Evolutionary conservation across 106 monocot species (phyloP), one percentile per base, ranked within the genome.

Genomic region (Allium sativum): DNA sequence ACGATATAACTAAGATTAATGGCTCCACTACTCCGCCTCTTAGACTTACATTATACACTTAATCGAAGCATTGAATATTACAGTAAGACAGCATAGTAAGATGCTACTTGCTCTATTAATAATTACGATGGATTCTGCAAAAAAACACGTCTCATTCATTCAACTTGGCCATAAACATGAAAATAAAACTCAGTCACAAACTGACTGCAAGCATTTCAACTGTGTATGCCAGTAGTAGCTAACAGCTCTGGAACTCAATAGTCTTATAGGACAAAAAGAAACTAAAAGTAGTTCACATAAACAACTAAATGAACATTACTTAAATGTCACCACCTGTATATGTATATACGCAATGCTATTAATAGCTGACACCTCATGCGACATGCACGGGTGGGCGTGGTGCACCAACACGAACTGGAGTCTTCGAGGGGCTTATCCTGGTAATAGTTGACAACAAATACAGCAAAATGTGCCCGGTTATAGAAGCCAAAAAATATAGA

Each of bases 351-450:
- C 64, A 55, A 40, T 4, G 31, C 22, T 44, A 57, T 13, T 12
- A 18, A 12, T 20, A 21, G 45, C 10, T 41, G 18, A 8, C 18
- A 8, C 55, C 52, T 59, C 22, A 51, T 18, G 18, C 42, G 14
- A 31, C 45, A 17, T 18, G 21, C 70, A 66, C 52, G 20, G 66
- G 60, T 52, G 63, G 57, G 16, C 72, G 72, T 63, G 78, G 55
- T 31, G 64, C 62, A 19, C 73, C 69, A 40, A 65, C 69, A 57
- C 78, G 73, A 18, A 78, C 68, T 20, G 78, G 78, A 69, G 78
- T 78, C 65, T 78, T 78, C 18, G 78, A 78, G 46, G 78, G 78
- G 59, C 78, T 78, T 40, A 78, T 54, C 73, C 78, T 77, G 51
- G 52, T 15, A 51, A 13, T 43, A 31, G 5, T 31, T 31, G 31